phyloP scores from a whole-genome alignment of 805 yeast genomes.

The Yamadazyma philogaea region DNA sequence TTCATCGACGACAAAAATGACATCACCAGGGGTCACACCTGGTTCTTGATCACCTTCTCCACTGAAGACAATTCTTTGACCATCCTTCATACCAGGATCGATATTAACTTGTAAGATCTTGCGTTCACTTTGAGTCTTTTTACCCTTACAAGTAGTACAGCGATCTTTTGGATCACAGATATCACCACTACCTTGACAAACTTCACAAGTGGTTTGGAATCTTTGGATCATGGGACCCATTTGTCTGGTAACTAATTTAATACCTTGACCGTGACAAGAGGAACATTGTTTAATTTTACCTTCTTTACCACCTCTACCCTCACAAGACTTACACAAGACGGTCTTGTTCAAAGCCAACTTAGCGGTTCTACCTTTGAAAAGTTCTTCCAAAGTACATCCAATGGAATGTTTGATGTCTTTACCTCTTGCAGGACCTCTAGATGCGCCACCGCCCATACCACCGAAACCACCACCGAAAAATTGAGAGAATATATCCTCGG shows the following conservation, averaged over 20 bases:
- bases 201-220: slow-evolving; percentile 92
- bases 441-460: slow-evolving; percentile 59
- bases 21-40: slow-evolving; percentile 93
- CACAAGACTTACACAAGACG: slow-evolving; percentile 80
- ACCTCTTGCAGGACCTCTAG: slow-evolving; percentile 84
- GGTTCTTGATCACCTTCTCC: slow-evolving; percentile 99
- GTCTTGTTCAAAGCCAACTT: slow-evolving; percentile 94
- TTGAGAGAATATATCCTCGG: slow-evolving; percentile 74
- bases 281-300: slow-evolving; percentile 86
- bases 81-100: slow-evolving; percentile 96
- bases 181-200: slow-evolving; percentile 90
- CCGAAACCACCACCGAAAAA: slow-evolving; percentile 70
- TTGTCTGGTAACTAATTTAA: slow-evolving; percentile 88
- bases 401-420: slow-evolving; percentile 89
- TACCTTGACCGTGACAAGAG: slow-evolving; percentile 88
- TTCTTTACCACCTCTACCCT: slow-evolving; percentile 94
- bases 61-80: slow-evolving; percentile 83
- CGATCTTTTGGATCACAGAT: slow-evolving; percentile 81
- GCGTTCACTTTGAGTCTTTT: slow-evolving; percentile 82
- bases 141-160: slow-evolving; percentile 85
- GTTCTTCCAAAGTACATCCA: slow-evolving; percentile 83
- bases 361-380: slow-evolving; percentile 90
- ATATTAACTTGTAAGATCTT: slow-evolving; percentile 91
- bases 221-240: slow-evolving; percentile 99
- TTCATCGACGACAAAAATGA: slow-evolving; percentile 85